phyloP scores from a whole-genome alignment of 371 early-diverging fungal species.

The Mucor sp. region DNA sequence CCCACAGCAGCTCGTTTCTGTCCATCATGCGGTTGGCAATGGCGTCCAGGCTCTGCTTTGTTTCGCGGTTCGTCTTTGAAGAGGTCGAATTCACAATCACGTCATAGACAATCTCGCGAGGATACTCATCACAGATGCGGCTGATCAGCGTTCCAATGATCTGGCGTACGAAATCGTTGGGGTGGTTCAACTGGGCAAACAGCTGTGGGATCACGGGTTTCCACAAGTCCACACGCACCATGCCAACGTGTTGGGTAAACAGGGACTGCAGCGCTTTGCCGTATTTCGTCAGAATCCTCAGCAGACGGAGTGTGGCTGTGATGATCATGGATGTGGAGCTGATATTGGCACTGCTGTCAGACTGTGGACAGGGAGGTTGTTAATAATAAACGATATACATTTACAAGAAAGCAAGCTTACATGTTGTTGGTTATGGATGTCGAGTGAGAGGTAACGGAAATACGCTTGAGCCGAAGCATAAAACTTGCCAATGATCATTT shows the following conservation, averaged over 20 bases:
- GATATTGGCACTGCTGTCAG: not conserved
- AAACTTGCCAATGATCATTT: slow-evolving; percentile 27
- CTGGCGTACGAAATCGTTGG: slow-evolving; percentile 56
- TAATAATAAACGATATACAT: not conserved
- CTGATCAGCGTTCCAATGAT: slow-evolving; percentile 55
- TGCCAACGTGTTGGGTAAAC: slow-evolving; percentile 47
- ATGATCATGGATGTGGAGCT: slow-evolving; percentile 43
- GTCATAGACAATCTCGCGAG: slow-evolving; percentile 73
- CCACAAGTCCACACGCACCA: slow-evolving; percentile 64
- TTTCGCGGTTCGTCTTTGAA: slow-evolving; percentile 45
- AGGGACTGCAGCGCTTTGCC: slow-evolving; percentile 51
- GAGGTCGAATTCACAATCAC: slow-evolving; percentile 66
- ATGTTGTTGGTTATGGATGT: slow-evolving; percentile 13
- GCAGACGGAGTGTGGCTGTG: slow-evolving; percentile 67
- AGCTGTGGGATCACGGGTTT: slow-evolving; percentile 78
- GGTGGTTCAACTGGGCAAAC: slow-evolving; percentile 74
- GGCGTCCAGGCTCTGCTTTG: slow-evolving; percentile 37
- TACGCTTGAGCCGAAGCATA: slow-evolving; percentile 33
- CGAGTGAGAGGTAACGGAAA: slow-evolving; percentile 38
- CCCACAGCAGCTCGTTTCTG: slow-evolving; percentile 53
- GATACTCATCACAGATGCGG: slow-evolving; percentile 61
- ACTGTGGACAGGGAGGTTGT: not conserved
- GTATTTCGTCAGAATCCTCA: slow-evolving; percentile 69
- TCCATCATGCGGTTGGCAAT: slow-evolving; percentile 53
- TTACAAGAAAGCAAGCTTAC: slow-evolving; percentile 17